Conservation (phyloP, 495 filamentous ascomycete genomes). For the Aspergillus sclerotiicarbonarius region DNA sequence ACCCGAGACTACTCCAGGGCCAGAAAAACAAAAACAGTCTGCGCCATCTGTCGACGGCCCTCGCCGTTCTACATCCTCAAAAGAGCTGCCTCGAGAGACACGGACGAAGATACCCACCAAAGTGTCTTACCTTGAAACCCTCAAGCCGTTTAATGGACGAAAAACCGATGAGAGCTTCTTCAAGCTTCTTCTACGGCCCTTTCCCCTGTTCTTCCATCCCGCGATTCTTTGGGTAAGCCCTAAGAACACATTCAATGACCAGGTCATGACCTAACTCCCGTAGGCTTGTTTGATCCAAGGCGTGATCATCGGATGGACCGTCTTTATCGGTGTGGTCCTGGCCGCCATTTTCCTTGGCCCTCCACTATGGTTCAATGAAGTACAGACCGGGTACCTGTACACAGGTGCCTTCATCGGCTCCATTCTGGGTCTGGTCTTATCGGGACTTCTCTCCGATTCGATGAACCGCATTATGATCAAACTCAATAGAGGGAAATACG, state of each 20-base stretch:
- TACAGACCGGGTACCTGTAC: constrained; percentile 84
- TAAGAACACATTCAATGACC: neutral
- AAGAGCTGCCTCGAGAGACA: constrained; percentile 1
- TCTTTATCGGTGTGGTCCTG: constrained; percentile 86
- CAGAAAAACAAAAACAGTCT: constrained; percentile 11
- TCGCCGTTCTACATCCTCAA: neutral
- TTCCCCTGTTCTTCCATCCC: constrained; percentile 72
- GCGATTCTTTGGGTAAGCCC: constrained; percentile 71
- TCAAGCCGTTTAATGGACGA: constrained; percentile 76
- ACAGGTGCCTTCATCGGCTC: constrained; percentile 84
- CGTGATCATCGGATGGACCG: constrained; percentile 89
- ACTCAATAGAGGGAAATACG: constrained; percentile 76
- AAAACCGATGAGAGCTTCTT: constrained; percentile 65
- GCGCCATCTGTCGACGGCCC: neutral
- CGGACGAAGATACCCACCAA: constrained; percentile 31
- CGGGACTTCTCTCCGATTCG: constrained; percentile 73
- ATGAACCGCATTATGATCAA: constrained; percentile 67
- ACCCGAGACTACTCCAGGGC: constrained; percentile 8
- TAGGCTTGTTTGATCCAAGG: constrained; percentile 84
- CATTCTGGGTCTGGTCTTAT: constrained; percentile 69
- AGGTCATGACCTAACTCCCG: neutral
- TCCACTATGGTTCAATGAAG: constrained; percentile 79
- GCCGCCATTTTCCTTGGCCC: constrained; percentile 78
- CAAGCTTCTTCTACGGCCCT: constrained; percentile 60
- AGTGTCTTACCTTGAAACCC: constrained; percentile 50